Evolutionary conservation across 2,329 filamentous ascomycete genomes (phyloP), one percentile per base, ranked within the genome.

Genomic region (Nemania sp.): DNA sequence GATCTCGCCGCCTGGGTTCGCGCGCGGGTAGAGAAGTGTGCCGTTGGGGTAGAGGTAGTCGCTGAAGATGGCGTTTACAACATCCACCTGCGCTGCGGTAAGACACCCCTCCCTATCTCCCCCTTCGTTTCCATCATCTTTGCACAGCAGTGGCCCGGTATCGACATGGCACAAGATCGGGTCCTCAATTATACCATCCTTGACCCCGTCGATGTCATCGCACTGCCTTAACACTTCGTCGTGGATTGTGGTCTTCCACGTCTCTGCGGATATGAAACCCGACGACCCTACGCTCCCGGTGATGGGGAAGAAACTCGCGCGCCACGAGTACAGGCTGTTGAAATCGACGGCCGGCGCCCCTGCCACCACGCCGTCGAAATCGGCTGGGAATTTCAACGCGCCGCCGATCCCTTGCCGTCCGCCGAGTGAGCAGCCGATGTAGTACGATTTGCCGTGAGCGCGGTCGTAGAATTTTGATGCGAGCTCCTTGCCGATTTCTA

Each of bases 361-460:
- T 2, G 79, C 80, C 1, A 84, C 67, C 19, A 83, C 75, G 17
- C 81, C 81, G 46, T 86, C 80, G 46, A 83, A 85, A 55, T 84
- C 80, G 0, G 77, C 70, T 0, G 83, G 80, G 55, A 76, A 83
- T 12, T 69, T 63, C 59, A 85, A 76, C 0, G 79, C 76, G 6
- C 77, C 75, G 48, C 79, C 80, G 28, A 82, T 69, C 3, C 80
- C 83, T 69, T 86, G 80, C 0, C 82, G 73, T 1, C 83, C 82
- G 6, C 84, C 83, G 0, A 80, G 78, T 0, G 80, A 84, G 62
- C 83, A 86, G 6, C 83, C 83, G 2, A 78, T 63, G 56, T 78
- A 85, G 66, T 85, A 86, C 0, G 74, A 77, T 47, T 76, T 77
- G 0, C 68, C 65, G 0, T 72, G 64, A 0, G 23, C 3, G 3